Base-by-base conservation (phyloP, 257 asterid genomes). In the Solanum ahanhuiri region DNA sequence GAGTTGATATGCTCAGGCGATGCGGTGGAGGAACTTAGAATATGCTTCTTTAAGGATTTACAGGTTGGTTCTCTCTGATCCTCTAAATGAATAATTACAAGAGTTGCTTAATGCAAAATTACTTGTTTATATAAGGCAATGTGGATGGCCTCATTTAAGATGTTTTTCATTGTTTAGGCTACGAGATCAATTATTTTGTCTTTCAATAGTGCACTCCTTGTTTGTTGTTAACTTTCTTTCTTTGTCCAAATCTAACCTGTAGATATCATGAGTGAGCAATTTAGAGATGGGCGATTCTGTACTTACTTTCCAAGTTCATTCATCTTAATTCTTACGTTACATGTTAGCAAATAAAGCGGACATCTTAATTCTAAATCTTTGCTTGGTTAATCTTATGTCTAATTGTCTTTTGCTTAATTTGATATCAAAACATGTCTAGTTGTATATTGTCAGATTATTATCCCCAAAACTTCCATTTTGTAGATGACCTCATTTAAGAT, bases 1-100 rank as follows among this genome's bases (percentile, higher is more conserved):
- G 94, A 91, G 89, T 23, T 95, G 69, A 85, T 90, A 85, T 97
- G 99, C 94, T 87, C 94, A 15, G 89, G 93, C 45, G 97, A 34
- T 89, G 96, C 98, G 69, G 76, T 97, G 81, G 91, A 93, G 92
- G 99, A 97, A 87, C 94, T 97, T 72, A 88, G 89, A 30, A 81
- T 97, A 84, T 97, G 99, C 94, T 95, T 97, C 95, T 87, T 88
- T 64, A 97, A 97, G 94, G 92, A 94, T 88, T 95, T 97, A 90
- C 90, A 88, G 98, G 98, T 95, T 84, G 81, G 93, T 85, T 81
- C 71, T 75, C 48, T 30, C 63, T 85, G 33, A 64, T 31, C 25
- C 81, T 14, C 25, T 37, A n/a, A 57, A 30, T 60, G 63, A 63
- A 28, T 34, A 51, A 58, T 37, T 34, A 28, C 37, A 51, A 82